phyloP scores from a whole-genome alignment of 2,329 filamentous ascomycete species.

The Calonectria ilicicola region DNA sequence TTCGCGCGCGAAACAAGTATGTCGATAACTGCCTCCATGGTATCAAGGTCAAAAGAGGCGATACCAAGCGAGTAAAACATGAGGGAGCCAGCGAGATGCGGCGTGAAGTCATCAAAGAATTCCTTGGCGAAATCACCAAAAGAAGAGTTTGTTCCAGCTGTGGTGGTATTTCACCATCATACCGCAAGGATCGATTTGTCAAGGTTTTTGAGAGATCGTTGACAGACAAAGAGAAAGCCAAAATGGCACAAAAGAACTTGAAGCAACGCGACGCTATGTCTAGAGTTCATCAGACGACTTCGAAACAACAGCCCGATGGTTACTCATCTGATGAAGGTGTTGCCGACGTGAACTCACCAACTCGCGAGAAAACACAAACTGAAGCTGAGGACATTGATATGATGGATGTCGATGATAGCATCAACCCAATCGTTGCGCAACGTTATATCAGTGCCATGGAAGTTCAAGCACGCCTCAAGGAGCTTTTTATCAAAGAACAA shows the following conservation, averaged over 20 bases:
- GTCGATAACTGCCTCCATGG: constrained; percentile 78
- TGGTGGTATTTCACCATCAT: constrained; percentile 80
- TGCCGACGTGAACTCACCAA: constrained; percentile 71
- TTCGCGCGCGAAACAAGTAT: constrained; percentile 70
- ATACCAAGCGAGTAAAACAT: constrained; percentile 76
- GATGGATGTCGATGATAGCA: constrained; percentile 46
- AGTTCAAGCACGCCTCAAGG: constrained; percentile 80
- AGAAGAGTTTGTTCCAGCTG: constrained; percentile 76
- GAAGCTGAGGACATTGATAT: constrained; percentile 56
- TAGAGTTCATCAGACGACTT: constrained; percentile 45
- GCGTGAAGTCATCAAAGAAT: constrained; percentile 81
- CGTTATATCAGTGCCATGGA: constrained; percentile 86
- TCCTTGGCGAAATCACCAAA: constrained; percentile 79
- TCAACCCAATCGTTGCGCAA: constrained; percentile 56
- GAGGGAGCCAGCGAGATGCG: constrained; percentile 85
- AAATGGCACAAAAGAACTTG: constrained; percentile 78
- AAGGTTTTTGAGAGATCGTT: constrained; percentile 94
- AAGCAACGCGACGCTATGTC: constrained; percentile 78
- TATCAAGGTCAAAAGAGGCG: constrained; percentile 62
- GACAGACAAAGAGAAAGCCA: constrained; percentile 77
- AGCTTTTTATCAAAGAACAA: constrained; percentile 88
- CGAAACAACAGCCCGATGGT: constrained; percentile 56
- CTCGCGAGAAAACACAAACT: constrained; percentile 46
- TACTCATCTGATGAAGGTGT: constrained; percentile 75
- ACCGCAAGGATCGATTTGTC: constrained; percentile 89